These are phyloP conservation scores for Cymbopogon citratus DNA, from an alignment of 176 grass and related monocot genomes.

Conservation along the genomic window DNA sequence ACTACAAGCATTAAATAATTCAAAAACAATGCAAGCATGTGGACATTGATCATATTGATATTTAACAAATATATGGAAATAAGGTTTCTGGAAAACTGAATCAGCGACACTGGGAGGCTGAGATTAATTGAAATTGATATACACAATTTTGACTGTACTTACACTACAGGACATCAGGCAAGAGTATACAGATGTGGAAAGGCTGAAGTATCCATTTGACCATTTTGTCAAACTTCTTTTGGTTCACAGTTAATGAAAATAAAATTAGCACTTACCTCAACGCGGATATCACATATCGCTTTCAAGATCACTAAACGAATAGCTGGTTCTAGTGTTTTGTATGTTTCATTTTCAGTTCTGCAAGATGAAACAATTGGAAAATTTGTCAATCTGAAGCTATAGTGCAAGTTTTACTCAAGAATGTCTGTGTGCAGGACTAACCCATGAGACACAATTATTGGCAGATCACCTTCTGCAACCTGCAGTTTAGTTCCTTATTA, in stretches of 20 bases:
- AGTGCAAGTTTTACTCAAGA: constrained; percentile 2
- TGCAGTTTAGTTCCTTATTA: constrained; percentile 46
- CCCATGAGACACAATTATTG: constrained; percentile 95
- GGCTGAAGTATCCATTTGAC: background rate
- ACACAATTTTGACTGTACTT: background rate
- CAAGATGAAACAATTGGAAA: constrained; percentile 20
- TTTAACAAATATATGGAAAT: background rate
- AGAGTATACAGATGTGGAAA: background rate
- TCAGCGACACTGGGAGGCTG: background rate
- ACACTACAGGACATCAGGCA: background rate
- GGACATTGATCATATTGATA: background rate
- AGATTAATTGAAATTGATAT: background rate
- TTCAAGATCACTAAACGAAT: constrained; percentile 86
- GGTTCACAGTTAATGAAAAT: background rate
- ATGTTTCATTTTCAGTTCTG: constrained; percentile 79
- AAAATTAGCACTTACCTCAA: constrained; percentile 51
- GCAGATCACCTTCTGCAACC: constrained; percentile 96
- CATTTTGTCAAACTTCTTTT: background rate
- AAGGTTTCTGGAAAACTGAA: background rate
- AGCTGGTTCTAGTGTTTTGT: constrained; percentile 70
- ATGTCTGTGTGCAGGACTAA: constrained; percentile 43
- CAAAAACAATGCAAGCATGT: background rate
- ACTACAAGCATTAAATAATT: background rate
- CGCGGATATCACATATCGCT: constrained; percentile 93
- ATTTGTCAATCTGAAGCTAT: background rate